A percentile compares a stretch with the other conserved stretches of the same genome.
Conservation (phyloP, 208 protist species). For the Trypanosomatidae sp. region DNA sequence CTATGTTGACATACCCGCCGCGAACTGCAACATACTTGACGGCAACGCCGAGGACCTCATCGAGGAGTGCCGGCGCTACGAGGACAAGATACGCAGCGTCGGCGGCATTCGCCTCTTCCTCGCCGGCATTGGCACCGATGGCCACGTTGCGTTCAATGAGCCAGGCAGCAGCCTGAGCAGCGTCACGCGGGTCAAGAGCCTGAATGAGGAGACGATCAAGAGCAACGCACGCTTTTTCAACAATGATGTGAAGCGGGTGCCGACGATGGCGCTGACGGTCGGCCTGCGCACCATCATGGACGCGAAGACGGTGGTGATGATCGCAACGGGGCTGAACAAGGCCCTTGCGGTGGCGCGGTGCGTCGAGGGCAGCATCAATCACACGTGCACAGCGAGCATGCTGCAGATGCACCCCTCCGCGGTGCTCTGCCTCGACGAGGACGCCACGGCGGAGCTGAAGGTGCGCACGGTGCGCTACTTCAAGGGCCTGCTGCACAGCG, state of each 20-base stretch:
- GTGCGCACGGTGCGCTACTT: slow-evolving; percentile 93
- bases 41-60: slow-evolving; percentile 83
- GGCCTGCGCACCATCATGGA: slow-evolving; percentile 89
- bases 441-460: slow-evolving; percentile 83
- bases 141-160: slow-evolving; percentile 94
- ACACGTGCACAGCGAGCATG: slow-evolving; percentile 90
- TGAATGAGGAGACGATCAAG: slow-evolving; percentile 90
- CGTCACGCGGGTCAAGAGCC: slow-evolving; percentile 86
- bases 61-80: slow-evolving; percentile 87
- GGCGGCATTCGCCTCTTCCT: slow-evolving; percentile 94
- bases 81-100: slow-evolving; percentile 77
- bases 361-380: slow-evolving; percentile 84
- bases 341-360: slow-evolving; percentile 77
- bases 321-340: slow-evolving; percentile 88
- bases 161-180: slow-evolving; percentile 85
- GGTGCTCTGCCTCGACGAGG: slow-evolving; percentile 88
- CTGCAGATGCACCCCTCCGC: slow-evolving; percentile 80
- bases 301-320: slow-evolving; percentile 72
- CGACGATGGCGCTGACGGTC: slow-evolving; percentile 92
- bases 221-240: slow-evolving; percentile 92
- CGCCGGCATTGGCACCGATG: slow-evolving; percentile 89
- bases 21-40: slow-evolving; percentile 90
- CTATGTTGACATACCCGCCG: slow-evolving; percentile 86
- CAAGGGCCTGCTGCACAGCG: slow-evolving; percentile 58
- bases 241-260: slow-evolving; percentile 81